Evolutionary conservation across 2,329 filamentous ascomycete genomes (phyloP), one percentile per base, ranked within the genome.

Genomic region (Exophiala sp.): DNA sequence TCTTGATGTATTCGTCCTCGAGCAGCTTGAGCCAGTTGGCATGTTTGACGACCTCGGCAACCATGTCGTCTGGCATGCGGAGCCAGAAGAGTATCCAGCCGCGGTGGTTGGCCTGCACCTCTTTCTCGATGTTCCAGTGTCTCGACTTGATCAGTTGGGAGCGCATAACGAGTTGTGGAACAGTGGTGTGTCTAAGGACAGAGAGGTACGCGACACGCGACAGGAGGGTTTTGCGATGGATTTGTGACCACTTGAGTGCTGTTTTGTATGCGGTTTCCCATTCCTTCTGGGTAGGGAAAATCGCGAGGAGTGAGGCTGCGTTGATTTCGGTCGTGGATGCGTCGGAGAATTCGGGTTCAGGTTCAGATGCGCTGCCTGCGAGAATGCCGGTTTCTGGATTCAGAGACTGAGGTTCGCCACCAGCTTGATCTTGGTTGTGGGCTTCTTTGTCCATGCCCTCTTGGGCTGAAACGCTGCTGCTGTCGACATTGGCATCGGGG

Each of bases 11-110:
- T 30, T 50, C 46, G 9, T 23, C 21, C 23, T 54, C 46, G 14
- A 54, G 39, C 35, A 54, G 27, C 16, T 46, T 37, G 37, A 54
- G 14, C 51, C 51, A 54, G 18, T 38, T 46, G 16, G 34, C 29
- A 4, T 50, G 47, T n/a, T 39, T 46, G 21, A 54, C 24, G 19
- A 27, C 47, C 11, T 44, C 18, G 22, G 34, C 9, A 8, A 43
- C 32, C 11, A 44, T n/a, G 16, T 23, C 38, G 11, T 23, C 38
- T 7, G 48, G 37, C 22, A 47, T 27, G n/a, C 16, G 11, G 22
- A 18, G 14, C 19, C 45, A 18, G 38, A 22, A 54, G 10, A 22
- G 4, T 9, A 44, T 35, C 51, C 51, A 54, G 10, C 27, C 51
- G 23, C 22, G 9, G 29, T 46, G 47, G 24, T 54, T 54, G 29